Base-by-base conservation (phyloP, 2,329 filamentous ascomycete genomes). In the Penicillium decumbens region DNA sequence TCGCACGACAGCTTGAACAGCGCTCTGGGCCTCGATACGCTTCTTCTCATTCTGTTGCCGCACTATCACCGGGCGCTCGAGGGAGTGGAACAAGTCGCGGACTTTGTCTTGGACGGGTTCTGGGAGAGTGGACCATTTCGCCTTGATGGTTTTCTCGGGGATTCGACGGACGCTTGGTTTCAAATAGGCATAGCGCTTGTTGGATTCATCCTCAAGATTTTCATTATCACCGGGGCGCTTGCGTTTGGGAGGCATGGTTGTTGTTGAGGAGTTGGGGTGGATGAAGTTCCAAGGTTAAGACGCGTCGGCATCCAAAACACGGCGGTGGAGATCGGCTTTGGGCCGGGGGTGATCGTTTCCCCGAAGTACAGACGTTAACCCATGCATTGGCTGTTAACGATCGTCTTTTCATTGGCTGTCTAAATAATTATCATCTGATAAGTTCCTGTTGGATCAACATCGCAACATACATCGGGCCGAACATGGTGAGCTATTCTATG, bases 111-210 rank as follows among this genome's bases (percentile, higher is more conserved):
- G 73, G 3, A 67, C 67, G 1, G 69, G 62, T 27, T 72, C 69
- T 1, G 72, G 69, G 2, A 75, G 64, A 4, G 73, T 71, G 10
- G 68, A 65, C 73, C 73, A 75, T 67, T 74, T 75, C 33, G 70
- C 66, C 43, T 72, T 72, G 58, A 75, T 73, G 7, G 70, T 72
- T 41, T 65, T 62, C 52, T 74, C 69, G 7, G 72, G 65, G 29
- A 75, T 62, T 43, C 71, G 70, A 45, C 70, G 71, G 38, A 73
- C 61, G 20, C 66, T 68, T 8, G 71, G 67, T 53, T 72, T 67
- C 29, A 75, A 58, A 41, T 68, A 69, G 12, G 71, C 68, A 41
- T 67, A 73, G 43, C 57, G 60, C 51, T 68, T 70, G 27, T 50
- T 32, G 28, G 51, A 30, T 4, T 55, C 54, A 2, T 56, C 55